These are phyloP conservation scores for Curvularia spicifera DNA, from an alignment of 2,329 filamentous ascomycete genomes.

Conservation along the genomic window DNA sequence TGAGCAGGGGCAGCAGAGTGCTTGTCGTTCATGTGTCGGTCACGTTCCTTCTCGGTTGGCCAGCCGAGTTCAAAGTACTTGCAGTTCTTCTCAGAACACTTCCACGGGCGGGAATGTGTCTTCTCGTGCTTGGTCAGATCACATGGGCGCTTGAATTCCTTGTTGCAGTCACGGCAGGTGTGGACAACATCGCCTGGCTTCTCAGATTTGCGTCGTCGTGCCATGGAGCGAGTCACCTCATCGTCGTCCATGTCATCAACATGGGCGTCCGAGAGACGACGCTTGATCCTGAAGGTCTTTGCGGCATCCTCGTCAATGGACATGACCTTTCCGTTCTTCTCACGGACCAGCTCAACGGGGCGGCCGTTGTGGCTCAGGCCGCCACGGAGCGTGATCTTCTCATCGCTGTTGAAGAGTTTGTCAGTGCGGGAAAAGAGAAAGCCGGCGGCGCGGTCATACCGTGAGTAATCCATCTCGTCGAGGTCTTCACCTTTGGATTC, in stretches of 20 bases:
- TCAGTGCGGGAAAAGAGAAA: conserved; percentile 36
- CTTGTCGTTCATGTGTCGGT: conserved; percentile 95
- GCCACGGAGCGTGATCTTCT: conserved; percentile 80
- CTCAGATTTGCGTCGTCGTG: conserved; percentile 91
- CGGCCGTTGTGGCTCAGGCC: conserved; percentile 82
- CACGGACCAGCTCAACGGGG: conserved; percentile 81
- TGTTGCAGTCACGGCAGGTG: conserved; percentile 78
- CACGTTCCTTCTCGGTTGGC: conserved; percentile 97
- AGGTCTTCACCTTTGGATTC: conserved; percentile 62
- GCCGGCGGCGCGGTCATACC: conserved; percentile 45
- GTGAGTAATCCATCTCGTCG: conserved; percentile 59
- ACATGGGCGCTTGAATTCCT: conserved; percentile 95
- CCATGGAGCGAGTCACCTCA: conserved; percentile 89
- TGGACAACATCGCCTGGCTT: conserved; percentile 83
- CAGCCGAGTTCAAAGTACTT: conserved; percentile 90
- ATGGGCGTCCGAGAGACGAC: conserved; percentile 50
- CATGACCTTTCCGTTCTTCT: conserved; percentile 79
- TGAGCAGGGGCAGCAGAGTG: conserved; percentile 81
- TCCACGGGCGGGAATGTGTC: conserved; percentile 95
- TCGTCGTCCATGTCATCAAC: conserved; percentile 75
- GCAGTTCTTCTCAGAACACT: conserved; percentile 82
- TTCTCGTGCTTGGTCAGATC: conserved; percentile 98
- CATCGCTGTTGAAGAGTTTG: conserved; percentile 56
- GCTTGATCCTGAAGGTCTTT: conserved; percentile 66
- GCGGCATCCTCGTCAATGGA: conserved; percentile 68